Evolutionary conservation across 441 rosid species (phyloP).

Genomic region (Dalechampia spathulata): DNA sequence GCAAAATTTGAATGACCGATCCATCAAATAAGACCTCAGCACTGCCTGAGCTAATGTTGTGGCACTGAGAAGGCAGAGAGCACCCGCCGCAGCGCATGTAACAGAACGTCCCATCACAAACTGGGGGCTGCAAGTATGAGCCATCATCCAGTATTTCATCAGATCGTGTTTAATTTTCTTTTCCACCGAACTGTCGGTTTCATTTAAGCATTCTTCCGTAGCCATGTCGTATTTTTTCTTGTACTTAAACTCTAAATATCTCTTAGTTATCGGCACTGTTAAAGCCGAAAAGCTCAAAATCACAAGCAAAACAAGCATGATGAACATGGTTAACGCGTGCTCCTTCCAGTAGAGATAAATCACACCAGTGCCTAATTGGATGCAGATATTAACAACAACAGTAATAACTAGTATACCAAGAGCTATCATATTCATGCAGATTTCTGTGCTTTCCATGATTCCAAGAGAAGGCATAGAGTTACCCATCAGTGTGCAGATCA

Average conservation of each 20-base stretch:
- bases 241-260: constrained; percentile 49
- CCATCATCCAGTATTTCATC: constrained; percentile 80
- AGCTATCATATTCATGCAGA: constrained; percentile 53
- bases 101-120: constrained; percentile 74
- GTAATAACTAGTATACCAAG: constrained; percentile 65
- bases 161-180: constrained; percentile 45
- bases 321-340: constrained; percentile 49
- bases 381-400: constrained; percentile 52
- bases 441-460: constrained; percentile 52
- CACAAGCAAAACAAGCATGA: constrained; percentile 52
- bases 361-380: constrained; percentile 76
- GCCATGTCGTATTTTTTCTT: constrained; percentile 48
- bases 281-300: constrained; percentile 53
- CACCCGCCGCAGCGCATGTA: constrained; percentile 51
- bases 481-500: constrained; percentile 69
- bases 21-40: constrained; percentile 43
- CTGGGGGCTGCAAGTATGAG: constrained; percentile 80
- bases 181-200: constrained; percentile 14
- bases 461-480: constrained; percentile 89
- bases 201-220: constrained; percentile 31
- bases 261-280: constrained; percentile 46
- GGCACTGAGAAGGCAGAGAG: constrained; percentile 25
- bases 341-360: constrained; percentile 59
- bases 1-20: constrained; percentile 50
- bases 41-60: constrained; percentile 26